Percentiles rank a stretch among this genome's conserved stretches.
Evolutionary conservation across 202 grass and related monocot species (phyloP).

Genomic region (Zoysia matrella): DNA sequence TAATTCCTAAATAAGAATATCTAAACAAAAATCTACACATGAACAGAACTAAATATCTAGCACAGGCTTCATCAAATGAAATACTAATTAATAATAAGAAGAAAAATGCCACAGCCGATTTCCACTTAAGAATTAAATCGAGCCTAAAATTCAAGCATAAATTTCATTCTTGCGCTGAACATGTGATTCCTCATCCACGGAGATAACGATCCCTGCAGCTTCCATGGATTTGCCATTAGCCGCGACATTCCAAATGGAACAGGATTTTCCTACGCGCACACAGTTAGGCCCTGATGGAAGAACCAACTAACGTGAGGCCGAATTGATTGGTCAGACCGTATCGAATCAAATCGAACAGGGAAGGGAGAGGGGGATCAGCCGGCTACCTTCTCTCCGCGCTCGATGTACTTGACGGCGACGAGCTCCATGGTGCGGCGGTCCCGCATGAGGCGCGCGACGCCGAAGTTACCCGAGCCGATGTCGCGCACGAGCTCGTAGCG

Average conservation of each 20-base stretch:
- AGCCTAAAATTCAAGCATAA: constrained; percentile 10
- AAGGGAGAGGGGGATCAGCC: background rate
- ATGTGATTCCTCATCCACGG: background rate
- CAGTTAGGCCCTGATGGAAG: background rate
- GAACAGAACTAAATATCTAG: constrained; percentile 5
- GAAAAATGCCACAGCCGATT: background rate
- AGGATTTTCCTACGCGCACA: background rate
- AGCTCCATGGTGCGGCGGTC: constrained; percentile 39
- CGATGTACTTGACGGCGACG: constrained; percentile 92
- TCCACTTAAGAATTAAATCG: constrained; percentile 14
- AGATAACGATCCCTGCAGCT: background rate
- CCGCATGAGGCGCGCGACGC: background rate
- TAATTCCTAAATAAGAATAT: constrained; percentile 7
- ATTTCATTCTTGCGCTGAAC: constrained; percentile 15
- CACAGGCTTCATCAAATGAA: constrained; percentile 31
- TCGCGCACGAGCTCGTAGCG: background rate
- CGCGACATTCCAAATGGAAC: constrained; percentile 17
- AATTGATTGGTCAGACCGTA: constrained; percentile 4
- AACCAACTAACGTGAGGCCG: constrained; percentile 10
- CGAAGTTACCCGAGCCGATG: background rate
- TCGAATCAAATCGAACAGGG: background rate
- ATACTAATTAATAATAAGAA: background rate
- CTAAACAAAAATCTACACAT: constrained; percentile 21
- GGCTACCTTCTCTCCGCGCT: constrained; percentile 77
- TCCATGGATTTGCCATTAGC: constrained; percentile 5